A percentile compares a stretch with the other conserved stretches of the same genome.
Evolutionary conservation across 1,139 yeast species (phyloP).

Genomic region (Pneumocystis canis): DNA sequence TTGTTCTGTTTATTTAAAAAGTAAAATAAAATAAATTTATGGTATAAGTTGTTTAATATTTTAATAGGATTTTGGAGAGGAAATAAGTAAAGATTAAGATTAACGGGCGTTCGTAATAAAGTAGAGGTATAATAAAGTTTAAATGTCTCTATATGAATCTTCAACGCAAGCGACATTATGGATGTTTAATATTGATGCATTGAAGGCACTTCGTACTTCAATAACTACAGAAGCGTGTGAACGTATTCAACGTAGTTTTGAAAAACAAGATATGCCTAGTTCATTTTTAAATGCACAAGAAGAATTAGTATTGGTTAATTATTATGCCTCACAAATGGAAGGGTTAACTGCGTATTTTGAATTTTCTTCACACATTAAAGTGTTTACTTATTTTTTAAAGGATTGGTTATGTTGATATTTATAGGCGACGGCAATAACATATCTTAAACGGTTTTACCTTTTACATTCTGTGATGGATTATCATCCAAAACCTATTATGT

Average conservation of each 20-base stretch:
- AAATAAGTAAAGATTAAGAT: no score
- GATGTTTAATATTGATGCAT: neutral
- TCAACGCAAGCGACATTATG: neutral
- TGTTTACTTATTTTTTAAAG: slow-evolving; percentile 4
- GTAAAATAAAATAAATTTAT: no score
- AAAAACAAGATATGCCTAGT: neutral
- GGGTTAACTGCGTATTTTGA: slow-evolving; percentile 43
- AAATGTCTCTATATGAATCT: neutral
- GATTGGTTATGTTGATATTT: slow-evolving; percentile 31
- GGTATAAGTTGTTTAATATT: no score
- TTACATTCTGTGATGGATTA: slow-evolving; percentile 68
- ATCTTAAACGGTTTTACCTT: slow-evolving; percentile 67
- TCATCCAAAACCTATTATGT: slow-evolving; percentile 70
- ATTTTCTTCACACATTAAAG: slow-evolving; percentile 47
- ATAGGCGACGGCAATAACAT: slow-evolving; percentile 71
- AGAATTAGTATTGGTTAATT: slow-evolving; percentile 50
- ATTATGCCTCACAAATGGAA: slow-evolving; percentile 57
- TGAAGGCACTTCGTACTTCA: neutral
- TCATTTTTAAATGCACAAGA: slow-evolving; percentile 42
- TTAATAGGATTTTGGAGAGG: no score
- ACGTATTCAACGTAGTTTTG: neutral
- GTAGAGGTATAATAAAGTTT: neutral
- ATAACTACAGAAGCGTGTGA: neutral
- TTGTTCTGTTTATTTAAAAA: no score
- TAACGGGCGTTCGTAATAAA: neutral